Evolutionary conservation across 1,139 yeast genomes (phyloP).

Genomic region (Kurtzmaniella quercitrusa): DNA sequence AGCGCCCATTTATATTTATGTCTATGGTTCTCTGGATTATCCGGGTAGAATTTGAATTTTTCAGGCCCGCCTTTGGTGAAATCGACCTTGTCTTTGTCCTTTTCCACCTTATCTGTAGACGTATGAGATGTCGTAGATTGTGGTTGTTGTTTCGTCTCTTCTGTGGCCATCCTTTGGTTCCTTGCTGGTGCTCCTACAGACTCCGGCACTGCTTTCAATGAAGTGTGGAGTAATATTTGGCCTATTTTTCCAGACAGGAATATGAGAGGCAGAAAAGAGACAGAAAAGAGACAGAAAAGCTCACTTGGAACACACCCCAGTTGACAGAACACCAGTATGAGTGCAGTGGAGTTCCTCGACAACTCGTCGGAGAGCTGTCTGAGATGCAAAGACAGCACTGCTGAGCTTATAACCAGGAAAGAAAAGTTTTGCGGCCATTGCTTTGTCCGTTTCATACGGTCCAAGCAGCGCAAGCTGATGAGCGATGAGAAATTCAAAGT

Average conservation of each 20-base stretch:
- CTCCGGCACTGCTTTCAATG: not conserved
- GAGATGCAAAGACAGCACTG: constrained; percentile 49
- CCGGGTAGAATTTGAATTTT: constrained; percentile 75
- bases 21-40: constrained; percentile 60
- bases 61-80: constrained; percentile 53
- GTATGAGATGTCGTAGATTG: not conserved
- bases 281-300: too few species aligned
- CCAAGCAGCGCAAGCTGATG: constrained; percentile 80
- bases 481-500: constrained; percentile 65
- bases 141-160: not conserved
- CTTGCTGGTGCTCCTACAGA: not conserved
- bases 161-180: not conserved
- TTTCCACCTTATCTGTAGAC: constrained; percentile 27
- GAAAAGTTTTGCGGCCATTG: constrained; percentile 71
- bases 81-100: constrained; percentile 47
- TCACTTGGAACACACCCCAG: too few species aligned
- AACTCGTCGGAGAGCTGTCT: constrained; percentile 19
- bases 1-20: constrained; percentile 58
- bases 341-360: constrained; percentile 1
- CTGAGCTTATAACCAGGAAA: constrained; percentile 56
- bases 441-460: constrained; percentile 65
- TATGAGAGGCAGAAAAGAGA: not conserved
- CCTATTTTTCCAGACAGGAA: not conserved
- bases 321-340: not conserved
- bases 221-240: not conserved